phyloP scores from a whole-genome alignment of 345 rosid species.

The Gossypium turneri region DNA sequence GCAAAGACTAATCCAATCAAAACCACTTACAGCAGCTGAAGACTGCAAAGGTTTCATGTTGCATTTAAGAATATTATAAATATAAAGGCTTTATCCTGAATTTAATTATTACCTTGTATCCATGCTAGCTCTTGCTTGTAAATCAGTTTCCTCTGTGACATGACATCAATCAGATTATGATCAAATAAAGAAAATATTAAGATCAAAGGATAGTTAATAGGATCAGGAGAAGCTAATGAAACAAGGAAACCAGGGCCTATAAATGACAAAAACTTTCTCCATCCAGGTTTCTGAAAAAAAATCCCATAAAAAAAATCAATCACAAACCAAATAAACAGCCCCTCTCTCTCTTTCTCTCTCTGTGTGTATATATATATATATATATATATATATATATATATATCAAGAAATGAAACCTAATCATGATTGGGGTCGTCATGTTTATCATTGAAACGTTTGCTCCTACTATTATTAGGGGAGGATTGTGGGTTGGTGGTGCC shows the following conservation, averaged over 20 bases:
- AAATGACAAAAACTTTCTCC: too few relatives aligned
- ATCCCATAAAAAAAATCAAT: too few relatives aligned
- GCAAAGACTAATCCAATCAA: constrained; percentile 57
- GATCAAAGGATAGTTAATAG: constrained; percentile 22
- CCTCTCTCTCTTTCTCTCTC: too few relatives aligned
- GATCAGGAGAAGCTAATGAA: too few relatives aligned
- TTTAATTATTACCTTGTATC: constrained; percentile 39
- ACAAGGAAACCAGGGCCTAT: too few relatives aligned
- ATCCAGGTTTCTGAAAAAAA: too few relatives aligned
- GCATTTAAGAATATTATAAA: background rate
- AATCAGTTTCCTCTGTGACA: constrained; percentile 59
- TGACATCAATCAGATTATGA: background rate
- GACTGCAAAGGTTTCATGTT: background rate
- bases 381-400: too few relatives aligned
- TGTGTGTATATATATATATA: too few relatives aligned
- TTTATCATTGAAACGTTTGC: background rate
- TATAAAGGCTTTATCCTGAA: too few relatives aligned
- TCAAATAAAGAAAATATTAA: background rate
- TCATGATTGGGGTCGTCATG: constrained; percentile 3
- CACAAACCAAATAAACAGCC: too few relatives aligned
- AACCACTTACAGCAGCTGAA: constrained; percentile 60
- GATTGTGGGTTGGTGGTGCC: constrained; percentile 12
- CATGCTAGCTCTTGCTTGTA: constrained; percentile 61
- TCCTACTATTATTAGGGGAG: background rate
- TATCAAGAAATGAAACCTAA: background rate